phyloP scores from a whole-genome alignment of 345 rosid genomes.

The Clausena lansium region DNA sequence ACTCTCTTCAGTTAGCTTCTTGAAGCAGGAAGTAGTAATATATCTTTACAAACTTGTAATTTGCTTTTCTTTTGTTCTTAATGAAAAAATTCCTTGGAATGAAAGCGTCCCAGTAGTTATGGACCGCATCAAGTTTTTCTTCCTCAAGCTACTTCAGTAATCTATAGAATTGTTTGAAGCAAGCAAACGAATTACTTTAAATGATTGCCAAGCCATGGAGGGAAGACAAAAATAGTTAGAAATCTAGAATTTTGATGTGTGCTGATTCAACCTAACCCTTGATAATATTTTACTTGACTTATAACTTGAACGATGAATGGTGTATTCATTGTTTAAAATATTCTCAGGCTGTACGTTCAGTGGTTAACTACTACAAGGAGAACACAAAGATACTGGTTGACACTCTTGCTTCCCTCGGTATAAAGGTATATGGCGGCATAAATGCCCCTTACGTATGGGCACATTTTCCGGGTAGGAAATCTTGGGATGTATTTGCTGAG shows the following conservation, averaged over 20 bases:
- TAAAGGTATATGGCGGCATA: conserved; percentile 60
- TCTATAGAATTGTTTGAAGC: neutral
- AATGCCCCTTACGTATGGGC: conserved; percentile 85
- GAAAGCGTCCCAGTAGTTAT: too few species aligned
- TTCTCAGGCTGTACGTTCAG: conserved; percentile 1
- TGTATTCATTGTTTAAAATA: neutral
- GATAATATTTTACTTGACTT: neutral
- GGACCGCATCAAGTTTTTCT: too few species aligned
- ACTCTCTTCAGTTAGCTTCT: neutral
- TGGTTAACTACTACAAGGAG: conserved; percentile 56
- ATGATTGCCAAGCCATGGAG: neutral
- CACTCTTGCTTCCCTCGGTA: conserved; percentile 43
- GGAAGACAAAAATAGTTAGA: neutral
- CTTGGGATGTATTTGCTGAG: conserved; percentile 70
- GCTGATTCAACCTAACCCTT: too few species aligned
- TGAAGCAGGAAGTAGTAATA: neutral
- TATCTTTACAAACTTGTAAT: neutral
- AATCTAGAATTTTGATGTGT: too few species aligned
- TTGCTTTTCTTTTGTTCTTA: neutral
- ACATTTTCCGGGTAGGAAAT: conserved; percentile 54
- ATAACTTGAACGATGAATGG: neutral
- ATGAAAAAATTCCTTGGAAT: neutral
- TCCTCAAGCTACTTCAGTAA: too few species aligned
- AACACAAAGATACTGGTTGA: conserved; percentile 55
- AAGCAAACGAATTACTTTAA: neutral